phyloP scores from a whole-genome alignment of 805 yeast genomes.

The Kluyveromyces wickerhamii region DNA sequence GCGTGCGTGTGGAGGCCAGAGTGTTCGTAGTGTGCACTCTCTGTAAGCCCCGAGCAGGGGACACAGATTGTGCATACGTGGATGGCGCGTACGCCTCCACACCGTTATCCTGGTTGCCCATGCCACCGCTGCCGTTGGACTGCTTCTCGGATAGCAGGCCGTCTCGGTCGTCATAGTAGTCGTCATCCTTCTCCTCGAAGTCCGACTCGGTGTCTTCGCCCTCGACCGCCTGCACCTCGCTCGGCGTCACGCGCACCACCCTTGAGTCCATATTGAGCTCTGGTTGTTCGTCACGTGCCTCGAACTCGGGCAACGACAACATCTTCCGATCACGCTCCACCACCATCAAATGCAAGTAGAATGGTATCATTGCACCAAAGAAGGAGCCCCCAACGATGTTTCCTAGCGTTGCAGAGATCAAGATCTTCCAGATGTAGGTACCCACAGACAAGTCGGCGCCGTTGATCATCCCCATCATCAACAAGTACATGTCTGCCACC shows the following conservation, averaged over 20 bases:
- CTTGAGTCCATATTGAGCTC: slow-evolving; percentile 70
- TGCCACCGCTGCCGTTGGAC: no score
- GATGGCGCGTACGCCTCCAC: no score
- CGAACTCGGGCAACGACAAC: slow-evolving; percentile 59
- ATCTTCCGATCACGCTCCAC: slow-evolving; percentile 62
- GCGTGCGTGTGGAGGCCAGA: neutral
- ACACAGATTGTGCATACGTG: no score
- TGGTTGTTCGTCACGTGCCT: slow-evolving; percentile 74
- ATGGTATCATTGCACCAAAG: slow-evolving; percentile 59
- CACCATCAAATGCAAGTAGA: slow-evolving; percentile 62
- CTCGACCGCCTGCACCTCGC: slow-evolving; percentile 10
- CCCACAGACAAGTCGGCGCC: slow-evolving; percentile 59
- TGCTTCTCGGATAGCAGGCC: slow-evolving; percentile 2
- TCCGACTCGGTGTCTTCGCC: slow-evolving; percentile 7
- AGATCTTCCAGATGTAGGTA: slow-evolving; percentile 59
- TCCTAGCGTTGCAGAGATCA: slow-evolving; percentile 66
- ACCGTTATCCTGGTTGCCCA: no score
- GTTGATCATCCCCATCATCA: slow-evolving; percentile 60
- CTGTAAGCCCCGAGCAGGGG: no score
- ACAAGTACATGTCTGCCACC: slow-evolving; percentile 73
- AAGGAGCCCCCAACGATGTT: slow-evolving; percentile 72
- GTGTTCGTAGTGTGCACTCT: neutral
- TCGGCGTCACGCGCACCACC: slow-evolving; percentile 47
- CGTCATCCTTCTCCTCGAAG: slow-evolving; percentile 3
- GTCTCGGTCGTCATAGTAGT: no score